Percentiles rank a stretch among this genome's conserved stretches.
phyloP scores from a whole-genome alignment of 495 filamentous ascomycete species.

The Aspergillus sparsus region DNA sequence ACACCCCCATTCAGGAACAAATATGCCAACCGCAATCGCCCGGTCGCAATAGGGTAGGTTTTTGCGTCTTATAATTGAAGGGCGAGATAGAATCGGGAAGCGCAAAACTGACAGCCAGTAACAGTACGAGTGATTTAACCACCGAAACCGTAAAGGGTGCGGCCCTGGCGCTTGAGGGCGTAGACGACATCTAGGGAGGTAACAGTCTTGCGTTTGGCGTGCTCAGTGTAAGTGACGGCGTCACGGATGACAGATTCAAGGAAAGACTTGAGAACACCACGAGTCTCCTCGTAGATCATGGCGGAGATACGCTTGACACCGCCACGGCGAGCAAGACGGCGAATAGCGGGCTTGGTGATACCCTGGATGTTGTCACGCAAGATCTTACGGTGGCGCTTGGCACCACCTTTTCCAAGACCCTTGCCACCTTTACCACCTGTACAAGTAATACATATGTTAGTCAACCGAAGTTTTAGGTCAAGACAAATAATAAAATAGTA shows the following conservation, averaged over 20 bases:
- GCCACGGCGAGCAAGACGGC: slow-evolving; percentile 63
- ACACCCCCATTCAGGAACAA: background rate
- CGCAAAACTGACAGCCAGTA: no score
- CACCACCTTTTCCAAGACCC: slow-evolving; percentile 85
- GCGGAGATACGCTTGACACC: slow-evolving; percentile 69
- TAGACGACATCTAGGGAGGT: slow-evolving; percentile 95
- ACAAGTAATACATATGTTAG: slow-evolving; percentile 6
- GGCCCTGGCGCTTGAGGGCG: slow-evolving; percentile 91
- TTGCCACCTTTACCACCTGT: slow-evolving; percentile 90
- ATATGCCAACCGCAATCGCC: background rate
- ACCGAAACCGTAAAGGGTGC: slow-evolving; percentile 98
- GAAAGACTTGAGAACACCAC: slow-evolving; percentile 68
- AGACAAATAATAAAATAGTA: background rate
- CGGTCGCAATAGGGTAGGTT: no score
- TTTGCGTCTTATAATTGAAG: no score
- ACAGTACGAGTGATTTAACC: slow-evolving; percentile 60
- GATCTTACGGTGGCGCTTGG: slow-evolving; percentile 99
- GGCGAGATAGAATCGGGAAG: no score
- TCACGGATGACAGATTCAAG: slow-evolving; percentile 76
- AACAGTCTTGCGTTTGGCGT: slow-evolving; percentile 97
- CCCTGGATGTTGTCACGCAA: slow-evolving; percentile 98
- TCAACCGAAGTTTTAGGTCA: slow-evolving; percentile 17
- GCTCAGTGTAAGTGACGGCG: slow-evolving; percentile 97
- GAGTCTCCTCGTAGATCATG: slow-evolving; percentile 72
- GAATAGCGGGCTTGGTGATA: slow-evolving; percentile 73